Evolutionary conservation across 179 eudicot species (phyloP).

Genomic region (Beta corolliflora): DNA sequence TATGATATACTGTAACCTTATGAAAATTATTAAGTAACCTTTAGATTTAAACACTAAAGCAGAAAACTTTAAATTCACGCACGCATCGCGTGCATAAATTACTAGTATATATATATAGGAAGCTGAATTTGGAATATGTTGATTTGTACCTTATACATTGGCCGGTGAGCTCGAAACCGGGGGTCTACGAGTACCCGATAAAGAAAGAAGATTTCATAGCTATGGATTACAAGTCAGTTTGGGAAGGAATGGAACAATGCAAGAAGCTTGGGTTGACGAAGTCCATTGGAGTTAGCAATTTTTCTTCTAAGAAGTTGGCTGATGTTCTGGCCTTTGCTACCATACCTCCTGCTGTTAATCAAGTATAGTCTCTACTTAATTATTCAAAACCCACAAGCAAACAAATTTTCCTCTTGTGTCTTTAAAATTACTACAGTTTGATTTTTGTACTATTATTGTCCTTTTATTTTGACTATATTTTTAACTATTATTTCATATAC

Average conservation of each 20-base stretch:
- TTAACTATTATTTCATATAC: no score
- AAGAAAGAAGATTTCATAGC: slow-evolving; percentile 1
- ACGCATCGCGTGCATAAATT: no score
- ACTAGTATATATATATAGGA: no score
- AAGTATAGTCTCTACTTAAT: slow-evolving; percentile 33
- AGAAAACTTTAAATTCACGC: no score
- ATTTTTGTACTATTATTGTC: no score
- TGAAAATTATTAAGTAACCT: no score
- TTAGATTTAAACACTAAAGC: no score
- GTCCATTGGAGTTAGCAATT: slow-evolving; percentile 70
- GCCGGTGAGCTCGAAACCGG: neutral
- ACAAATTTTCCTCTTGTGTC: no score
- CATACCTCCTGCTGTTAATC: slow-evolving; percentile 71
- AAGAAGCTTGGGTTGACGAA: slow-evolving; percentile 58
- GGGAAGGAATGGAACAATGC: slow-evolving; percentile 55
- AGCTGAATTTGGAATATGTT: neutral
- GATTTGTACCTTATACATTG: neutral
- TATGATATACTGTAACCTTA: no score
- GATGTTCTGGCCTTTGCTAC: slow-evolving; percentile 40
- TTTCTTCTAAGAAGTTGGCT: slow-evolving; percentile 54
- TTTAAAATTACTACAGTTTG: no score
- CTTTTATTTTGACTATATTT: no score
- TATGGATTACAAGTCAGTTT: slow-evolving; percentile 2
- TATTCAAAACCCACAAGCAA: no score
- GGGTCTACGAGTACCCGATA: slow-evolving; percentile 5